Evolutionary conservation across 306 rosid species (phyloP).

Genomic region (Quercus wislizeni): DNA sequence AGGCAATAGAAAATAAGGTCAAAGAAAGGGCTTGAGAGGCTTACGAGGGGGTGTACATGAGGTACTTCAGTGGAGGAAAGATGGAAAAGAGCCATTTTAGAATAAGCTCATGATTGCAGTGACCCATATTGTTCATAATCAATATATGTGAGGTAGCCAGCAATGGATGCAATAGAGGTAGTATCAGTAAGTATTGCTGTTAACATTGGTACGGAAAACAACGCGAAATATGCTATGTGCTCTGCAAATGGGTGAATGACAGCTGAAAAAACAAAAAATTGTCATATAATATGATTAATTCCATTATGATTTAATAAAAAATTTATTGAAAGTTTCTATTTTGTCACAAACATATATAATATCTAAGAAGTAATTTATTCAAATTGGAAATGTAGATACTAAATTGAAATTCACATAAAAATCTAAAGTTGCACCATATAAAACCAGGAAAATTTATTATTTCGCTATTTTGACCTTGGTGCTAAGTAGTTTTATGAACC

Average conservation of each 20-base stretch:
- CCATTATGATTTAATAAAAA: no score
- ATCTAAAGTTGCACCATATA: no score
- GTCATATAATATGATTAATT: no score
- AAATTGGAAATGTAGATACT: no score
- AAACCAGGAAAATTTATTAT: no score
- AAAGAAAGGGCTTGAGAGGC: background rate
- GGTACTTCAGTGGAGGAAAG: slow-evolving; percentile 42
- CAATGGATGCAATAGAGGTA: background rate
- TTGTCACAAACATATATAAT: no score
- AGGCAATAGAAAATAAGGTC: background rate
- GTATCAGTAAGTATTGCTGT: background rate
- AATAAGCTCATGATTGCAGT: slow-evolving; percentile 47
- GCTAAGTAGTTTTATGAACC: no score
- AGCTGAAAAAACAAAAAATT: slow-evolving; percentile 17
- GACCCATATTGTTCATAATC: slow-evolving; percentile 60
- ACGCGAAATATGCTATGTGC: slow-evolving; percentile 30
- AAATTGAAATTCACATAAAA: no score
- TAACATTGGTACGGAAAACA: slow-evolving; percentile 34
- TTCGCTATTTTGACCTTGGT: no score
- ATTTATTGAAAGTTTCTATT: no score
- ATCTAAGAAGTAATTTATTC: no score
- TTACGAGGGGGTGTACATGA: slow-evolving; percentile 40
- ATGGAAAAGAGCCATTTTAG: slow-evolving; percentile 35
- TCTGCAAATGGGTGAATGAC: slow-evolving; percentile 54
- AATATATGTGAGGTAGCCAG: slow-evolving; percentile 23